Base-by-base conservation (phyloP, 2,329 filamentous ascomycete genomes). In the Hypoxylon sp. region DNA sequence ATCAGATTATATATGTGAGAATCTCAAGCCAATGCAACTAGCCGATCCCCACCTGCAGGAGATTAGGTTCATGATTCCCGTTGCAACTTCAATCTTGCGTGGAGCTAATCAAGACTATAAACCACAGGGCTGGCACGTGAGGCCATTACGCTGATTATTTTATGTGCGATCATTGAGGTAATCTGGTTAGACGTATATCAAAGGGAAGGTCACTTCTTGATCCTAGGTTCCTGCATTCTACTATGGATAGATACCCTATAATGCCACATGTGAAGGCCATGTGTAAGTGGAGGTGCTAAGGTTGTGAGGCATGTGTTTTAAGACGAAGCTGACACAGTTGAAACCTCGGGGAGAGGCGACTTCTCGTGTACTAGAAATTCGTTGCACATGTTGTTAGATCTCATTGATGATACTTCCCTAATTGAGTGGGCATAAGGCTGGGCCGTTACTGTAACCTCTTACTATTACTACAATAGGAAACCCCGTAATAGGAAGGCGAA, bases 381-480 rank as follows among this genome's bases (percentile, higher is more conserved):
- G 37, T 24, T 55, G 61, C 44, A 42, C 22, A 63, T 50, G 52
- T 19, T 14, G 24, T 37, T 35, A 60, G 53, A 64, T 35, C 11
- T 47, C 47, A 37, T 63, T 29, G 47, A 66, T 33, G 52, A 29
- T 39, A 67, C 60, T 64, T 64, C 55, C 65, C 63, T 26, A 57
- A 69, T 58, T 13, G 39, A 60, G 63, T 47, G 47, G 33, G 53
- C 31, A 57, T 57, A 65, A 61, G 50, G 55, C 60, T 63, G 55
- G 55, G 47, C 24, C n/a, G 55, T 68, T 71, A 68, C 65, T 66
- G 52, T 64, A 66, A 39, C 54, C 63, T 61, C 55, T 61, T 44
- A 46, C 56, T 58, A 64, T 67, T 68, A 69, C 69, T 69, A 42
- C 51, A 57, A 59, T 63, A 47, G 48, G 55, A 64, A 47, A 50